Base-by-base conservation (phyloP, 2,329 filamentous ascomycete genomes). In the Fusarium piperis region DNA sequence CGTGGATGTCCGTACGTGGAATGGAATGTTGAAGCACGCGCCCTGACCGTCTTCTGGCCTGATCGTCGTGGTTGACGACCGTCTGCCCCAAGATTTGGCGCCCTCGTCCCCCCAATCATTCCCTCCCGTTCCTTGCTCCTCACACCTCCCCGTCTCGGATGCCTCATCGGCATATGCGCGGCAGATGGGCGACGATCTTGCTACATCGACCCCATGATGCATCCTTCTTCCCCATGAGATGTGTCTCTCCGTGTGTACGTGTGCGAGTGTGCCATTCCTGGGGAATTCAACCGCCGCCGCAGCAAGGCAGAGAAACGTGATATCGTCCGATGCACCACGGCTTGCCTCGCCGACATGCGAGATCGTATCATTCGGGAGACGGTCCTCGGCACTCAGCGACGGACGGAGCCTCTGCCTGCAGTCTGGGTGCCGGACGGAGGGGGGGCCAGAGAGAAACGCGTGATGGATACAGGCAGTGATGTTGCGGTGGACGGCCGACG, bases 151-250 rank as follows among this genome's bases (percentile, higher is more conserved):
- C 60, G 60, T 64, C 52, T 65, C 64, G 67, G 57, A 68, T 77
- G 62, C 74, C 62, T 77, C 70, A 72, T 76, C 75, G 75, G 75
- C 75, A 77, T 66, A 75, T 77, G 75, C 72, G 62, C 75, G 75
- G 75, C 64, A 77, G 75, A 77, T 77, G 75, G 59, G 41, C 48
- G 73, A 67, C 65, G 74, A 77, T 77, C 74, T 71, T 72, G 64
- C 53, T 76, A 76, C 68, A 44, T 71, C 39, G 51, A 76, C 74
- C 66, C 74, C 72, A 70, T 30, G 10, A 20, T 39, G 44, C 52
- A 46, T 52, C 59, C 33, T 65, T 63, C 51, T 59, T 39, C 26
- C 71, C 67, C 44, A 48, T 48, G 15, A n/a, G 23, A n/a, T 48
- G 26, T 48, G 39, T 23, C 2, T 44, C 39, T 44, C 39, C 20